A percentile compares a stretch with the other conserved stretches of the same genome.
These are phyloP conservation scores for Epipyxis sp. DNA, from an alignment of 108 stramenopile species.

Conservation along the genomic window DNA sequence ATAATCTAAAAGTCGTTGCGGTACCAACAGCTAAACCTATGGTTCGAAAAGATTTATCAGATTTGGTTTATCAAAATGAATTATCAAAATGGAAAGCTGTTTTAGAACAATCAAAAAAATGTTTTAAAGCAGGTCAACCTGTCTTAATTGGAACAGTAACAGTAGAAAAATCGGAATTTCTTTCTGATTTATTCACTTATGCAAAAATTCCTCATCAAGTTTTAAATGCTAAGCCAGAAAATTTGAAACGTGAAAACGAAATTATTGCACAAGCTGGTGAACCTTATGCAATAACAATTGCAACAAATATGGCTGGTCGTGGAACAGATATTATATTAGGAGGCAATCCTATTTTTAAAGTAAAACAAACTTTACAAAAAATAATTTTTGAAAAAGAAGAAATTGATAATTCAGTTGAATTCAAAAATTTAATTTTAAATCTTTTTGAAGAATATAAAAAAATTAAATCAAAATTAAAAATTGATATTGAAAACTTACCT, in stretches of 20 bases:
- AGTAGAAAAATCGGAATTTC: neutral
- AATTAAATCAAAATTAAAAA: neutral
- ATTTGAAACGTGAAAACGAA: neutral
- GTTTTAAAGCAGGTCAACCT: neutral
- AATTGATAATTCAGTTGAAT: neutral
- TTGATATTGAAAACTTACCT: neutral
- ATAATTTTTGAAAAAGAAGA: neutral
- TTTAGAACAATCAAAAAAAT: neutral
- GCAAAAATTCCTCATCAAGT: neutral
- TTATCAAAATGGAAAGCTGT: neutral
- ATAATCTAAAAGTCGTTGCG: neutral
- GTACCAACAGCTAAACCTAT: neutral
- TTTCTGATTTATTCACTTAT: neutral
- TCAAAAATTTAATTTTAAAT: neutral
- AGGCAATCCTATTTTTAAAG: neutral
- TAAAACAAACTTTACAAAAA: neutral
- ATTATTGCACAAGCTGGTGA: neutral
- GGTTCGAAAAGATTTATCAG: neutral
- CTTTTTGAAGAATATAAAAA: neutral
- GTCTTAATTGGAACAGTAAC: neutral
- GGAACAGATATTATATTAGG: neutral
- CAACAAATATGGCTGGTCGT: neutral
- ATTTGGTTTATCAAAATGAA: neutral
- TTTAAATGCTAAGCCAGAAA: neutral
- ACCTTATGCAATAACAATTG: neutral